Percentiles rank a stretch among this genome's conserved stretches.
These are phyloP conservation scores for Mycena vulgaris DNA, from an alignment of 768 basidiomycete species.

Conservation along the genomic window DNA sequence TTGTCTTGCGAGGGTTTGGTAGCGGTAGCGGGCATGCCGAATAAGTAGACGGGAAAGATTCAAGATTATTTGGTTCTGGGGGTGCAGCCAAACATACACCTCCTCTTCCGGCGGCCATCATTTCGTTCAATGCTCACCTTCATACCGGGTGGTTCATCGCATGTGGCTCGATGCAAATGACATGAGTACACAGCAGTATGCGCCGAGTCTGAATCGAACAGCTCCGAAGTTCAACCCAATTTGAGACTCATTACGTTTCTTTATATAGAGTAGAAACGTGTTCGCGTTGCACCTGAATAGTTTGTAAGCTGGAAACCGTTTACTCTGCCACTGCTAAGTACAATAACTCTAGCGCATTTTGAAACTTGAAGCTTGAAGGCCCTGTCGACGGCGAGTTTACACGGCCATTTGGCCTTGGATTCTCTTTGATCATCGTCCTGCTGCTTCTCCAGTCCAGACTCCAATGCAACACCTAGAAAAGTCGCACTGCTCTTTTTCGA, in stretches of 20 bases:
- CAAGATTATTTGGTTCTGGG: slow-evolving; percentile 7
- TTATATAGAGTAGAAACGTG: background rate
- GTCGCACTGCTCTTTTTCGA: background rate
- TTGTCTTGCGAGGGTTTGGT: background rate
- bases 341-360: too few species aligned
- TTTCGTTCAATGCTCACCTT: too few species aligned
- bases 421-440: background rate
- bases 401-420: background rate
- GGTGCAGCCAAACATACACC: background rate
- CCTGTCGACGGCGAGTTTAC: too few species aligned
- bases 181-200: too few species aligned
- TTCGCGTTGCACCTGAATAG: background rate
- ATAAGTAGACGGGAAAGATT: background rate
- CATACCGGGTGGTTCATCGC: too few species aligned
- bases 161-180: too few species aligned
- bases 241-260: background rate
- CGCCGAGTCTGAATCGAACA: too few species aligned
- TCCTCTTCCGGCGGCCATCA: too few species aligned
- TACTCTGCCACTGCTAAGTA: background rate
- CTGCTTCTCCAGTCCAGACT: background rate
- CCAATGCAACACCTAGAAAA: background rate
- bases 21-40: slow-evolving; percentile 28
- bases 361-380: too few species aligned
- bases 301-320: background rate
- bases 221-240: background rate